These are phyloP conservation scores for Eutrema yunnanense DNA, from an alignment of 345 rosid genomes.

Conservation along the genomic window DNA sequence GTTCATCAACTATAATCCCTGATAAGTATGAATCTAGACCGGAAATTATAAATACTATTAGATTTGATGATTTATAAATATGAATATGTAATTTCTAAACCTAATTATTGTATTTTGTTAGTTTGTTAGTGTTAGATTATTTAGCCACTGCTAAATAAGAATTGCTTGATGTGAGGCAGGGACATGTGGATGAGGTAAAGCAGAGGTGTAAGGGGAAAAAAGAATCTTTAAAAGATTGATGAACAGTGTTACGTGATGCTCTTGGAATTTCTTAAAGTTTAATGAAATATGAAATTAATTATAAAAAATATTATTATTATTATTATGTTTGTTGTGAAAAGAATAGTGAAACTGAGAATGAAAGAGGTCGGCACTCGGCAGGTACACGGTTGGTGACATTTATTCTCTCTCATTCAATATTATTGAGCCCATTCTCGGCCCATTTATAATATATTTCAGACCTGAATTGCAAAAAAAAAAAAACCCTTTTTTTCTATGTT, in stretches of 20 bases:
- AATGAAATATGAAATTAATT: not conserved
- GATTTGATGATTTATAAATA: too few species aligned
- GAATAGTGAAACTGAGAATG: conserved; percentile 9
- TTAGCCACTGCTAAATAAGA: not conserved
- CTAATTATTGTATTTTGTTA: not conserved
- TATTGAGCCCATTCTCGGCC: conserved; percentile 14
- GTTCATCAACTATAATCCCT: too few species aligned
- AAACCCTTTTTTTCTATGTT: too few species aligned
- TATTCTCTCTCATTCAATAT: conserved; percentile 6
- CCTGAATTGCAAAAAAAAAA: not conserved
- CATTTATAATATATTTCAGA: not conserved
- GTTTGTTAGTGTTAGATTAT: not conserved
- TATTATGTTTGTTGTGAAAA: not conserved
- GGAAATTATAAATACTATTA: too few species aligned
- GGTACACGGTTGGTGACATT: conserved; percentile 14
- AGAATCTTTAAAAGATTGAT: conserved; percentile 25
- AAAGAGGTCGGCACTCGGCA: conserved; percentile 17
- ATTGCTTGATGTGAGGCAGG: conserved; percentile 12
- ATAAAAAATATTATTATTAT: not conserved
- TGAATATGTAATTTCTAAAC: not conserved
- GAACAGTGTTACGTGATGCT: conserved; percentile 16
- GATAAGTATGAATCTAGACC: too few species aligned
- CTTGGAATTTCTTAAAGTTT: conserved; percentile 1
- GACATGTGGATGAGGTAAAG: conserved; percentile 33
- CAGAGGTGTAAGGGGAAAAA: conserved; percentile 4